Percentiles rank a stretch among this genome's conserved stretches.
Conservation (phyloP, 2,329 filamentous ascomycete genomes). For the Penicillium verrucosum region DNA sequence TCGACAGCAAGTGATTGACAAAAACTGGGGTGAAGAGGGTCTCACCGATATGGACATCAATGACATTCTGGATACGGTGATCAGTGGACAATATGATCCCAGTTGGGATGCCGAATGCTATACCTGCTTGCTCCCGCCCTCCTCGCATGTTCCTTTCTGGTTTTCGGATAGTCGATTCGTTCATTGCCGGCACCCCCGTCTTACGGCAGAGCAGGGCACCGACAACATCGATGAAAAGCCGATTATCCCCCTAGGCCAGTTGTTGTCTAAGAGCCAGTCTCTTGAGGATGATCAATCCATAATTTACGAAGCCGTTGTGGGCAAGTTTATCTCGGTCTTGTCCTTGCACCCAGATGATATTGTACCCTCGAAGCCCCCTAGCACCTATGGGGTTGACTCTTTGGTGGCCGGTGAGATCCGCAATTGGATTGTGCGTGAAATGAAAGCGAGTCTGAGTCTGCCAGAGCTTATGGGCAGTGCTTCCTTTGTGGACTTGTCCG, state of each 20-base stretch:
- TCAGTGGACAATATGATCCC: background rate
- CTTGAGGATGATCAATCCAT: background rate
- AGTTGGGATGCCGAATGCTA: background rate
- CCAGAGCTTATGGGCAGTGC: background rate
- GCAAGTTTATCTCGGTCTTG: background rate
- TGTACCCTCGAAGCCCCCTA: background rate
- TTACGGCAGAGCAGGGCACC: background rate
- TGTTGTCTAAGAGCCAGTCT: background rate
- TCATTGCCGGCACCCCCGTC: background rate
- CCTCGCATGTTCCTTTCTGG: background rate
- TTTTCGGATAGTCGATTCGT: background rate
- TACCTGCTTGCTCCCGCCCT: background rate
- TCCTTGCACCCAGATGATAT: background rate
- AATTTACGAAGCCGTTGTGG: background rate
- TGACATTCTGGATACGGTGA: background rate
- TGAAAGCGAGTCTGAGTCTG: background rate
- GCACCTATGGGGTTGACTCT: background rate
- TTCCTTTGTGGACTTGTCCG: background rate
- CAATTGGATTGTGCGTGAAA: background rate
- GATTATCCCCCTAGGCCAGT: background rate
- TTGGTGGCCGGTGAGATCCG: background rate
- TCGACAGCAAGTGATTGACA: background rate
- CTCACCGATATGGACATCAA: background rate
- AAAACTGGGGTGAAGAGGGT: background rate
- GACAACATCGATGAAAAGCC: background rate